Evolutionary conservation across 306 rosid species (phyloP).

Genomic region (Oemleria cerasiformis): DNA sequence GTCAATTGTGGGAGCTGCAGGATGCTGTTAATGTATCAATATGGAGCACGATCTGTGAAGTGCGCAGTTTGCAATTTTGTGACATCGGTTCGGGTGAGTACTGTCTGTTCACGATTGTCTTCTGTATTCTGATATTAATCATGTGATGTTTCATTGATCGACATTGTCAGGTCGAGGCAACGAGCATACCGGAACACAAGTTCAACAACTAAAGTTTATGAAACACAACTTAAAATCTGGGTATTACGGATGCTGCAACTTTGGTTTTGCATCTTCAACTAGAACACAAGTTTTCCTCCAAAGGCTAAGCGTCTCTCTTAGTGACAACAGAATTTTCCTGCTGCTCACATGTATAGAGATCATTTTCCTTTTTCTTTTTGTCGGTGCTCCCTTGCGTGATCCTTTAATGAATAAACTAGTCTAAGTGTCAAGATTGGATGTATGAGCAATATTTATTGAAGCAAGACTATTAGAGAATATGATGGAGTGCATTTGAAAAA

Average conservation of each 20-base stretch:
- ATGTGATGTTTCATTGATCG: slow-evolving; percentile 11
- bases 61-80: slow-evolving; percentile 99
- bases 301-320: slow-evolving; percentile 24
- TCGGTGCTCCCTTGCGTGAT: slow-evolving; percentile 37
- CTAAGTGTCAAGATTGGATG: slow-evolving; percentile 32
- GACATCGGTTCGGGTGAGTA: slow-evolving; percentile 90
- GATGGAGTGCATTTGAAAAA: slow-evolving; percentile 36
- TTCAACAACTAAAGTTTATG: slow-evolving; percentile 44
- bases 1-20: slow-evolving; percentile 94
- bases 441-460: slow-evolving; percentile 28
- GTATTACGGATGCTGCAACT: slow-evolving; percentile 28
- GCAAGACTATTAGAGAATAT: slow-evolving; percentile 16
- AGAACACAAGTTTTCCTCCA: slow-evolving; percentile 11
- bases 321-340: slow-evolving; percentile 35
- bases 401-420: slow-evolving; percentile 33
- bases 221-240: slow-evolving; percentile 25
- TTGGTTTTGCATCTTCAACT: slow-evolving; percentile 36
- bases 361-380: slow-evolving; percentile 10
- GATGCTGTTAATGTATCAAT: slow-evolving; percentile 91
- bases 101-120: not conserved
- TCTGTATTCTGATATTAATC: not conserved
- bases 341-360: slow-evolving; percentile 63
- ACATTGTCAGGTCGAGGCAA: slow-evolving; percentile 60
- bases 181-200: slow-evolving; percentile 69
- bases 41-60: slow-evolving; percentile 94